phyloP scores from a whole-genome alignment of 768 basidiomycete species.

The Hortiboletus flavorubellus region DNA sequence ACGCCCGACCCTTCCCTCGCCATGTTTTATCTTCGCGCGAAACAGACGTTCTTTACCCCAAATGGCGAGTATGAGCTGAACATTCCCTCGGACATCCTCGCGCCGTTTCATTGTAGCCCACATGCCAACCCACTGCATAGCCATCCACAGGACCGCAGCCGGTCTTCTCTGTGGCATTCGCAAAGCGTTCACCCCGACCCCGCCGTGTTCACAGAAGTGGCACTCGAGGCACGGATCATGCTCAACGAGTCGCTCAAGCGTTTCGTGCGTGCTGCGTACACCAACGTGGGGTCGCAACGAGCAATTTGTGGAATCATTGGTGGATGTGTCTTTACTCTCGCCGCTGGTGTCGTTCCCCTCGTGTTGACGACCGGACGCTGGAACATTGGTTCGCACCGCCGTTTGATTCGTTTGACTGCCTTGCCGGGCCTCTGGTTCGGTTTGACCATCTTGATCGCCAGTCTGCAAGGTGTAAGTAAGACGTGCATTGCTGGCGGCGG shows the following conservation, averaged over 20 bases:
- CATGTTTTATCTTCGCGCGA: slow-evolving; percentile 75
- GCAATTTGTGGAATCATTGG: slow-evolving; percentile 68
- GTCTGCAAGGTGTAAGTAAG: slow-evolving; percentile 58
- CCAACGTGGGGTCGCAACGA: slow-evolving; percentile 64
- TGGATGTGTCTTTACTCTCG: slow-evolving; percentile 48
- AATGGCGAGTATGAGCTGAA: slow-evolving; percentile 69
- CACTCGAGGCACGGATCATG: slow-evolving; percentile 52
- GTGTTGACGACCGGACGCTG: slow-evolving; percentile 46
- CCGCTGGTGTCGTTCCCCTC: slow-evolving; percentile 49
- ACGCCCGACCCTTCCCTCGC: slow-evolving; percentile 53
- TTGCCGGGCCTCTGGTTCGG: slow-evolving; percentile 73
- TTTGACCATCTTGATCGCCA: slow-evolving; percentile 55
- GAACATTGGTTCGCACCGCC: slow-evolving; percentile 26
- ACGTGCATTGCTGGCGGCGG: neutral
- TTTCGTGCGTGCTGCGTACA: slow-evolving; percentile 67
- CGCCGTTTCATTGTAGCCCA: slow-evolving; percentile 49
- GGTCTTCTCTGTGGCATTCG: slow-evolving; percentile 23
- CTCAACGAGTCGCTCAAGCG: slow-evolving; percentile 61
- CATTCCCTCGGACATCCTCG: slow-evolving; percentile 61
- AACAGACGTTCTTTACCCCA: slow-evolving; percentile 77
- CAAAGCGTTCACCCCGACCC: slow-evolving; percentile 58
- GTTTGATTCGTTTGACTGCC: slow-evolving; percentile 58
- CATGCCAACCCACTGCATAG: slow-evolving; percentile 26
- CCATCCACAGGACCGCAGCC: slow-evolving; percentile 2
- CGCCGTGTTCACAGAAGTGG: slow-evolving; percentile 56